A percentile compares a stretch with the other conserved stretches of the same genome.
Evolutionary conservation across 2,329 filamentous ascomycete species (phyloP).

Genomic region (Neonectria faginata): DNA sequence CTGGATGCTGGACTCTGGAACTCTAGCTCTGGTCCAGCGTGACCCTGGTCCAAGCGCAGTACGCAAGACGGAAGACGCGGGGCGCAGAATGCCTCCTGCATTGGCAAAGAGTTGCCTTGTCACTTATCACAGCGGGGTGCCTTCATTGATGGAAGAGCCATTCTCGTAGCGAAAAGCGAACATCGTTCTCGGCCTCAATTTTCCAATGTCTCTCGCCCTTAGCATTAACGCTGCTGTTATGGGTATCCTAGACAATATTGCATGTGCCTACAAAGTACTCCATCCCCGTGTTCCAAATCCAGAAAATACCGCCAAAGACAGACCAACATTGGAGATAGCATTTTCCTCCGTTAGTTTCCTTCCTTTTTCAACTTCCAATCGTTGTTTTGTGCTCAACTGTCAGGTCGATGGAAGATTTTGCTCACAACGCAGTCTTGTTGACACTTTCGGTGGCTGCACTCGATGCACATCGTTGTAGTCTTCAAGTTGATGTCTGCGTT

Average conservation of each 20-base stretch:
- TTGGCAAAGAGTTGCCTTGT: background rate
- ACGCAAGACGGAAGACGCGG: background rate
- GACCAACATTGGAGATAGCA: background rate
- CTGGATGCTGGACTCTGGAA: background rate
- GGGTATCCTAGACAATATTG: slow-evolving; percentile 25
- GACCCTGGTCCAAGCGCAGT: background rate
- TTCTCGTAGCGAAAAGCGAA: background rate
- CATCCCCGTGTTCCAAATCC: slow-evolving; percentile 7
- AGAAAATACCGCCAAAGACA: background rate
- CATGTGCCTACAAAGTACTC: background rate
- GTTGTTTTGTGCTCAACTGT: background rate
- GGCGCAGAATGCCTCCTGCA: background rate
- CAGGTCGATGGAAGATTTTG: background rate
- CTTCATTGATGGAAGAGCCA: background rate
- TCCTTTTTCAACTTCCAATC: background rate
- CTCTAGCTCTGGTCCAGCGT: background rate
- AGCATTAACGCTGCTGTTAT: slow-evolving; percentile 6
- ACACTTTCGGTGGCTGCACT: slow-evolving; percentile 21
- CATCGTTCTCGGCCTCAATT: background rate
- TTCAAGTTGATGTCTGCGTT: slow-evolving; percentile 22
- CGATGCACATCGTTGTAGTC: slow-evolving; percentile 15
- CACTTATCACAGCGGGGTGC: background rate
- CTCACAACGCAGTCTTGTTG: background rate
- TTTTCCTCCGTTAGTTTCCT: background rate
- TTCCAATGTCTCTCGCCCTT: background rate